Base-by-base conservation (phyloP, 1,139 yeast genomes). In the Zygoascus sp. region DNA sequence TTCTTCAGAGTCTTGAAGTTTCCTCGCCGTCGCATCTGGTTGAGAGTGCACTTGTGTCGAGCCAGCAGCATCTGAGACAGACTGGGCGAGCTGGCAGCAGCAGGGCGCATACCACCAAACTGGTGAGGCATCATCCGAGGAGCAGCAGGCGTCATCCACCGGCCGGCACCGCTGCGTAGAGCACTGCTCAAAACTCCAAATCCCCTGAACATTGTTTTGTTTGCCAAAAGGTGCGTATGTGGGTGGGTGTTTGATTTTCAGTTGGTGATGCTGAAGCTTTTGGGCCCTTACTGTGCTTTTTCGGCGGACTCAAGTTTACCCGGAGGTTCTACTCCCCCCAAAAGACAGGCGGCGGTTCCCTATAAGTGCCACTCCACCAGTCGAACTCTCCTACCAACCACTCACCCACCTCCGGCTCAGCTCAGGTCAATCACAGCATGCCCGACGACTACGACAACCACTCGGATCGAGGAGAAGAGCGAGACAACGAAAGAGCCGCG, bases 1-100 rank as follows among this genome's bases (percentile, higher is more conserved):
- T 65, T 66, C 45, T 61, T 60, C 37, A 61, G 51, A n/a, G 66
- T 63, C 47, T 65, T 62, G 58, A 64, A 66, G 43, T 57, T 57
- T 7, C 64, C 64, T 34, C 62, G 56, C 23, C 58, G 52, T 28
- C 60, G 54, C 45, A 58, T 53, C 52, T 60, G 64, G 47, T 60
- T 60, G 36, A 60, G 44, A 6, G 64, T 60, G 17, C 45, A 42
- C 20, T 42, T 42, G 23, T 42, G 21, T 25, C 45, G 23, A 20
- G 25, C 25, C 28, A n/a, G n/a, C n/a, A n/a, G n/a, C n/a, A n/a
- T n/a, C n/a, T n/a, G n/a, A n/a, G n/a, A n/a, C n/a, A n/a, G n/a
- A n/a, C n/a, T n/a, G n/a, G n/a, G n/a, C n/a, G n/a, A n/a, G n/a
- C n/a, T n/a, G n/a, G n/a, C n/a, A n/a, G n/a, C n/a, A n/a, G n/a